phyloP scores from a whole-genome alignment of 2,329 filamentous ascomycete genomes.

The Ophiobolus disseminans region DNA sequence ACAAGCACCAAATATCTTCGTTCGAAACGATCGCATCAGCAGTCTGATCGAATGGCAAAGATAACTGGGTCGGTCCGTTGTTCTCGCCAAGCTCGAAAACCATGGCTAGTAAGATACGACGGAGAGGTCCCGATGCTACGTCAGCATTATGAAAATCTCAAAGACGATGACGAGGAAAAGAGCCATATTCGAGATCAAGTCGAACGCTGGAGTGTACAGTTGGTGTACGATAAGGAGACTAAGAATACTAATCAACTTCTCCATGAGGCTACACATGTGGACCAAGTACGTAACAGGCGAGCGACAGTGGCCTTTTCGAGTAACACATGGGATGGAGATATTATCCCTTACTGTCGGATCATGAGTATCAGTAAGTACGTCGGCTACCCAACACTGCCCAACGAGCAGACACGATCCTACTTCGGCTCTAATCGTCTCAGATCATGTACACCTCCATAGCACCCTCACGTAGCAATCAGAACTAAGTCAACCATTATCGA shows the following conservation, averaged over 20 bases:
- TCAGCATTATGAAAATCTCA: conserved; percentile 26
- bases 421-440: no score
- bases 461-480: no score
- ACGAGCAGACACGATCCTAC: no score
- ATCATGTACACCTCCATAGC: no score
- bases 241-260: conserved; percentile 35
- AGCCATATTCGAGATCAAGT: conserved; percentile 29
- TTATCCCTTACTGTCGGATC: conserved; percentile 42
- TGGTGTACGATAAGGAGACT: conserved; percentile 39
- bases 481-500: no score
- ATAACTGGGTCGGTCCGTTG: conserved; percentile 36
- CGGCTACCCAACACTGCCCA: no score
- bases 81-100: conserved; percentile 32
- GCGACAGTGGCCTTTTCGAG: conserved; percentile 39
- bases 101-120: conserved; percentile 39
- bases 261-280: conserved; percentile 29
- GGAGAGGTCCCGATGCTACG: conserved; percentile 38
- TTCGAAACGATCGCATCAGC: conserved; percentile 45
- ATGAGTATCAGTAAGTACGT: no score
- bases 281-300: conserved; percentile 30
- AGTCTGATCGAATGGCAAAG: conserved; percentile 55
- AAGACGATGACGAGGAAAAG: conserved; percentile 39
- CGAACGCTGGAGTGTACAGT: conserved; percentile 33
- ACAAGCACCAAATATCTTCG: conserved; percentile 50
- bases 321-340: conserved; percentile 42